Conservation (phyloP, 371 early-diverging fungal species). For the Thermomucor indicae-seudaticae region DNA sequence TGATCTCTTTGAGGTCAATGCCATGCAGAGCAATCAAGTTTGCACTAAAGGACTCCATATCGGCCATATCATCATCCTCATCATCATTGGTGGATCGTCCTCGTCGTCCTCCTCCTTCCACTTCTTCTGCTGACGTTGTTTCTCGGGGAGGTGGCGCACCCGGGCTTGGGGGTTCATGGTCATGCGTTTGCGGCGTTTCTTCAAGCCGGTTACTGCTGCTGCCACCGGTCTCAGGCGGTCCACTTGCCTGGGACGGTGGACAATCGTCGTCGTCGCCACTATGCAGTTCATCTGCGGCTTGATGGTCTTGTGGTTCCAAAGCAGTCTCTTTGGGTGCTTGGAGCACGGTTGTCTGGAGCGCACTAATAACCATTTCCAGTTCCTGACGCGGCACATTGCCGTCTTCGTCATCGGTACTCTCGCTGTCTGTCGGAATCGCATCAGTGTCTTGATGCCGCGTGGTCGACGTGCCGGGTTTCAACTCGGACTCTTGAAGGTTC, state of each 20-base stretch:
- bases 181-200: constrained; percentile 1
- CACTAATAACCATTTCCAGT: constrained; percentile 12
- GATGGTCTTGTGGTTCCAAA: not conserved
- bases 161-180: constrained; percentile 20
- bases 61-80: constrained; percentile 40
- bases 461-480: not conserved
- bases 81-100: constrained; percentile 3
- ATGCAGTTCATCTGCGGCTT: constrained; percentile 5
- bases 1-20: constrained; percentile 36
- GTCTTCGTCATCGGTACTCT: constrained; percentile 3
- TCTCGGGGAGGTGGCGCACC: constrained; percentile 14
- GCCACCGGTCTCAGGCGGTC: not conserved
- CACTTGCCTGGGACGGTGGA: not conserved
- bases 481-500: not conserved
- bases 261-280: constrained; percentile 13
- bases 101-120: constrained; percentile 1
- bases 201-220: not conserved
- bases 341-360: constrained; percentile 5
- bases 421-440: constrained; percentile 5
- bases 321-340: not conserved
- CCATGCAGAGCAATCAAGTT: constrained; percentile 34
- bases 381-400: constrained; percentile 4
- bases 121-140: not conserved
- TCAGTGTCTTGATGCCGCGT: no score
- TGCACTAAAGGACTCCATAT: constrained; percentile 37